Conservation (phyloP, 2,329 filamentous ascomycete genomes). For the Pestalotiopsis fici region DNA sequence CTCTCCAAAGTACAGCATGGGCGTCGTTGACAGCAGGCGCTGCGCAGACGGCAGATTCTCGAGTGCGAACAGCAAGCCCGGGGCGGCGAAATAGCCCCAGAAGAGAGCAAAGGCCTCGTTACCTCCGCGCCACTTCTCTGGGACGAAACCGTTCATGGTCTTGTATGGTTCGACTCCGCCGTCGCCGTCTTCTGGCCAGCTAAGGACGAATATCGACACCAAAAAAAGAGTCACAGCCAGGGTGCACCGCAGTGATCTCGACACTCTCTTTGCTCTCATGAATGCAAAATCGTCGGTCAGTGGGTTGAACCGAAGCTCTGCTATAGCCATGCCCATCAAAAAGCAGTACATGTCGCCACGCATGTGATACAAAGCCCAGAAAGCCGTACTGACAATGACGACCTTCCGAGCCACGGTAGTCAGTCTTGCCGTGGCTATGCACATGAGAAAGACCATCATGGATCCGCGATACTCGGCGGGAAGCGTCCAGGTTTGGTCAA, state of each 20-base stretch:
- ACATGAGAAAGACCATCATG: slow-evolving; percentile 1
- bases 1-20: slow-evolving; percentile 7
- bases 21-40: neutral
- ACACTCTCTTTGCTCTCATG: neutral
- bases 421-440: neutral
- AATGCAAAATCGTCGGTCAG: neutral
- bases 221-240: neutral
- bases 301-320: slow-evolving; percentile 4
- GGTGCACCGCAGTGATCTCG: neutral
- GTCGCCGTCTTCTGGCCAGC: neutral
- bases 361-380: neutral
- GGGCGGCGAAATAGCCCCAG: slow-evolving; percentile 3
- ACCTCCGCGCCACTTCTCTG: neutral
- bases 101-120: neutral
- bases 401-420: neutral
- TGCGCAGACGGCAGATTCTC: neutral
- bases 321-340: slow-evolving; percentile 1
- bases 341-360: slow-evolving; percentile 3
- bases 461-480: slow-evolving; percentile 5
- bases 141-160: neutral
- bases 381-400: neutral
- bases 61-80: neutral
- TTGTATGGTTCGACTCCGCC: neutral
- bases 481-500: slow-evolving; percentile 7
- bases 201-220: neutral